phyloP scores from a whole-genome alignment of 257 asterid species.

The Primulina huaijiensis region DNA sequence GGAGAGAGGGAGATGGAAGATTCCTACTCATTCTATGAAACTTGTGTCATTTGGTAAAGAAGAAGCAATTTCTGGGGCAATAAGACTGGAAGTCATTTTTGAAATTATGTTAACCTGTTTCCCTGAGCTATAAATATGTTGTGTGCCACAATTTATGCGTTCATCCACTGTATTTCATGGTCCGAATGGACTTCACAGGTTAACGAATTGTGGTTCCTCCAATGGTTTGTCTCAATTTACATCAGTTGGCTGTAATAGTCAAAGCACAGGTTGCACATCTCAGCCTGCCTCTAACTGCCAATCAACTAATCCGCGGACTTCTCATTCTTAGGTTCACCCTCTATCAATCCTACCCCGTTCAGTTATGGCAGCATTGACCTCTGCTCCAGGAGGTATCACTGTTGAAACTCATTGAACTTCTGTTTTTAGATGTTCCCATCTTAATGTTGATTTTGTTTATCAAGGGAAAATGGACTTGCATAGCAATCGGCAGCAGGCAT shows the following conservation, averaged over 20 bases:
- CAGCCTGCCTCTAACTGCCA: constrained; percentile 38
- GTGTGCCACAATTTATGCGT: constrained; percentile 10
- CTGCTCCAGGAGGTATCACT: constrained; percentile 60
- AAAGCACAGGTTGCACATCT: constrained; percentile 31
- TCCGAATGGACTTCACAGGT: constrained; percentile 74
- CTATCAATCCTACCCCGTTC: constrained; percentile 72
- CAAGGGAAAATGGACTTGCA: constrained; percentile 69
- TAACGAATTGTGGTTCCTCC: constrained; percentile 46
- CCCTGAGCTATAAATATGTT: constrained; percentile 4
- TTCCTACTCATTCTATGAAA: too few species aligned
- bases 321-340: constrained; percentile 88
- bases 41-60: too few species aligned
- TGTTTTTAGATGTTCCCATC: constrained; percentile 3
- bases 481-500: constrained; percentile 66
- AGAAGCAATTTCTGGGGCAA: not conserved
- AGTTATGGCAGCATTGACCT: constrained; percentile 71
- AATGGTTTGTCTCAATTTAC: constrained; percentile 37
- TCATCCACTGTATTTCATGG: constrained; percentile 26
- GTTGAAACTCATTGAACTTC: constrained; percentile 12
- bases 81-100: too few species aligned
- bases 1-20: too few species aligned
- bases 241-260: constrained; percentile 30
- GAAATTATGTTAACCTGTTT: constrained; percentile 2
- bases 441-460: constrained; percentile 23
- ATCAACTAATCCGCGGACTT: constrained; percentile 24